These are phyloP conservation scores for Rhododendron griersonianum DNA, from an alignment of 148 eudicot genomes.

Conservation along the genomic window DNA sequence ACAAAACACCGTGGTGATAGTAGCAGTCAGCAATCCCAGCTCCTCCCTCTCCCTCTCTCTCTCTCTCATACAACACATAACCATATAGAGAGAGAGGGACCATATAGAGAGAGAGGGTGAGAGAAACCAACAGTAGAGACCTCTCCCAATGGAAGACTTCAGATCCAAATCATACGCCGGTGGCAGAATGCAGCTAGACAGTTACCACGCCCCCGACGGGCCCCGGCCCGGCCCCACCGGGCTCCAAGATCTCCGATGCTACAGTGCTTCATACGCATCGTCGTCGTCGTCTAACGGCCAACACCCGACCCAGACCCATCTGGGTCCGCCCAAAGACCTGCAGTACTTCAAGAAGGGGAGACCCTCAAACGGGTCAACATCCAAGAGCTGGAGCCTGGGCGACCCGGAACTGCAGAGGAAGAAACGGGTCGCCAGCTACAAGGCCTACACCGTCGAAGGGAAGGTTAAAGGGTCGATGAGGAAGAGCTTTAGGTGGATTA, in stretches of 20 bases:
- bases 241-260: constrained; percentile 45
- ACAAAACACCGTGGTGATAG: background rate
- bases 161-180: constrained; percentile 57
- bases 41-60: background rate
- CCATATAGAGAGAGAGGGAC: background rate
- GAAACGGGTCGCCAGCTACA: constrained; percentile 73
- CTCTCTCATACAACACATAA: background rate
- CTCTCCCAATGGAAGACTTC: constrained; percentile 41
- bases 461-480: constrained; percentile 61
- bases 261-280: constrained; percentile 53
- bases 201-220: constrained; percentile 15
- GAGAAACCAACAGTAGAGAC: background rate
- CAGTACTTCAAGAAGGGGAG: constrained; percentile 46
- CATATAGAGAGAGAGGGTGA: background rate
- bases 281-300: constrained; percentile 20
- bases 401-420: constrained; percentile 81
- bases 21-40: background rate
- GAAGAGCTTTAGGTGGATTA: constrained; percentile 71
- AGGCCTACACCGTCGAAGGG: constrained; percentile 62
- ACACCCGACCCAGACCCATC: constrained; percentile 12
- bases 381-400: constrained; percentile 50
- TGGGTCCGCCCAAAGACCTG: constrained; percentile 27
- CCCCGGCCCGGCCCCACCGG: constrained; percentile 16
- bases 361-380: constrained; percentile 41
- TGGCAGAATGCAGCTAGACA: constrained; percentile 36